phyloP scores from a whole-genome alignment of 345 rosid genomes.

The Melastoma malabathricum region DNA sequence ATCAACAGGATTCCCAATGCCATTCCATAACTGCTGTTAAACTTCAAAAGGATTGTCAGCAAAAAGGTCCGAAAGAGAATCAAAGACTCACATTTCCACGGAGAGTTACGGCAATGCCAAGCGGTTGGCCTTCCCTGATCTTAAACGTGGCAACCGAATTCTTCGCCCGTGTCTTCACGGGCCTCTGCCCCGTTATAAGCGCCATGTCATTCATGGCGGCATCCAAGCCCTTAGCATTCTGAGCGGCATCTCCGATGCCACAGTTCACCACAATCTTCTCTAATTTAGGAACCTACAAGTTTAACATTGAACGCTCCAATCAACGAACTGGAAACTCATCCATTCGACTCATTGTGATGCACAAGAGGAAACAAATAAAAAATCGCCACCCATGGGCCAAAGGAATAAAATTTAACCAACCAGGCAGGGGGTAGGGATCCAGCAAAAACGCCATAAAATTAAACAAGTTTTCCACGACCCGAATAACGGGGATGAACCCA shows the following conservation, averaged over 20 bases:
- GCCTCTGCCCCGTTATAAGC: constrained; percentile 74
- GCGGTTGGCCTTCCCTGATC: constrained; percentile 84
- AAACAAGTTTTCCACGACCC: too few species aligned
- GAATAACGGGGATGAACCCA: not conserved
- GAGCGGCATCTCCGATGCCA: constrained; percentile 94
- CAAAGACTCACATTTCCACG: constrained; percentile 59
- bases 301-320: too few species aligned
- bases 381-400: too few species aligned
- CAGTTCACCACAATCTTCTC: constrained; percentile 84
- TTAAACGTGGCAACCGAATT: constrained; percentile 76
- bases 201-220: constrained; percentile 78
- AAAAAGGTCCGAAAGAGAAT: not conserved
- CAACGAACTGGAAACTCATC: too few species aligned
- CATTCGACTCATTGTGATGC: too few species aligned
- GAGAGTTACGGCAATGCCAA: constrained; percentile 82
- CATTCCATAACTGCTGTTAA: too few species aligned
- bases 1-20: too few species aligned
- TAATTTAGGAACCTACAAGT: constrained; percentile 57
- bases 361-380: too few species aligned
- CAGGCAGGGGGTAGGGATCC: too few species aligned
- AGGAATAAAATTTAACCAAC: too few species aligned
- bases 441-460: too few species aligned
- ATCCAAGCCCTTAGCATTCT: constrained; percentile 81
- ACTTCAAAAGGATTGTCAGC: not conserved
- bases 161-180: constrained; percentile 69